These are phyloP conservation scores for Nosema muscidifuracis DNA, from an alignment of 371 early-diverging fungal species.

Conservation along the genomic window DNA sequence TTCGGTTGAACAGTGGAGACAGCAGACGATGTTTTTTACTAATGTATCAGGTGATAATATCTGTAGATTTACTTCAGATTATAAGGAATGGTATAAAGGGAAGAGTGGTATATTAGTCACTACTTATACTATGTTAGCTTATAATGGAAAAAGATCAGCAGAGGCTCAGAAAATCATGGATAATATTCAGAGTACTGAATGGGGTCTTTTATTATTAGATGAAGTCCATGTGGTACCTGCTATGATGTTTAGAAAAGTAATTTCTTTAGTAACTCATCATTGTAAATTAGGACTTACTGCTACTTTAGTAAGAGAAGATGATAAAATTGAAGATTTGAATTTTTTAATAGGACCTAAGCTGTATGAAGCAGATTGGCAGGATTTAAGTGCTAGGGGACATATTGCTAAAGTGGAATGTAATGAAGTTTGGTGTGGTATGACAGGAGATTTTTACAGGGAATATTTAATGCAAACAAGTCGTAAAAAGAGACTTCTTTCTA, in stretches of 20 bases:
- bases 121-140: constrained; percentile 95
- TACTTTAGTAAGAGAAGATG: constrained; percentile 96
- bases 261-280: constrained; percentile 85
- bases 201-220: constrained; percentile 93
- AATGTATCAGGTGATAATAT: constrained; percentile 80
- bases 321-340: constrained; percentile 94
- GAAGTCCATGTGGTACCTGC: constrained; percentile 99
- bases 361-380: constrained; percentile 99
- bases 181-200: constrained; percentile 77
- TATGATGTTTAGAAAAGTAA: constrained; percentile 89
- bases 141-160: constrained; percentile 81
- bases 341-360: constrained; percentile 98
- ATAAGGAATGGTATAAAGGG: constrained; percentile 70
- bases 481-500: constrained; percentile 74
- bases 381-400: constrained; percentile 85
- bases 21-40: constrained; percentile 86
- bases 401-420: constrained; percentile 93
- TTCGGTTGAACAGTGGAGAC: constrained; percentile 96
- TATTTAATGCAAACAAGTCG: constrained; percentile 67
- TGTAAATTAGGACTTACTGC: constrained; percentile 96
- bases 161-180: constrained; percentile 94
- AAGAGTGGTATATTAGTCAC: constrained; percentile 84
- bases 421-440: constrained; percentile 99
- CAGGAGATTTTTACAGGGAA: constrained; percentile 87
- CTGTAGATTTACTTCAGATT: constrained; percentile 87